Percentiles rank a stretch among this genome's conserved stretches.
Evolutionary conservation across 179 eudicot species (phyloP).

Genomic region (Heliamphora pulchella): DNA sequence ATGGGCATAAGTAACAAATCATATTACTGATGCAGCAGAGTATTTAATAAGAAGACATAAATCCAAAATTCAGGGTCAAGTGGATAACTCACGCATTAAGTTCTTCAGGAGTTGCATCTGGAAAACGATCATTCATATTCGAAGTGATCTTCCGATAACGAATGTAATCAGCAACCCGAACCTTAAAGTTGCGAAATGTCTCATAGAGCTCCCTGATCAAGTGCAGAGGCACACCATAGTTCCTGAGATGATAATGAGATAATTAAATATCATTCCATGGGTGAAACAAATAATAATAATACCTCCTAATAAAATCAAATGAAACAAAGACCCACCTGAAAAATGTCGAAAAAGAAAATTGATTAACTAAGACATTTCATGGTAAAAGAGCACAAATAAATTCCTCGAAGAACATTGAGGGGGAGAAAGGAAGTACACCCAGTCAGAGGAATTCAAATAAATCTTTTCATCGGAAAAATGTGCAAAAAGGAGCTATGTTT

Average conservation of each 20-base stretch:
- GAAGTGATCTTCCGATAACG: slow-evolving; percentile 96
- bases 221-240: slow-evolving; percentile 95
- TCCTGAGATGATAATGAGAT: slow-evolving; percentile 31
- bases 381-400: neutral
- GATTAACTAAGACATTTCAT: neutral
- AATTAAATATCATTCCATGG: neutral
- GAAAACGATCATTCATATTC: slow-evolving; percentile 99
- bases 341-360: neutral
- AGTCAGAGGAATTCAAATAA: neutral
- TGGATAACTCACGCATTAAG: slow-evolving; percentile 49
- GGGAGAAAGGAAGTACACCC: neutral
- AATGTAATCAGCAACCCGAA: slow-evolving; percentile 91
- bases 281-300: neutral
- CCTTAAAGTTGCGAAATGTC: slow-evolving; percentile 91
- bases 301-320: neutral
- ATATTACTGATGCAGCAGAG: slow-evolving; percentile 4
- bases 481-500: neutral
- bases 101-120: slow-evolving; percentile 97
- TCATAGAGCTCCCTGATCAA: slow-evolving; percentile 96
- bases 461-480: neutral
- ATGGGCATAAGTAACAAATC: slow-evolving; percentile 19
- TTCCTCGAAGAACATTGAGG: neutral
- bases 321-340: neutral
- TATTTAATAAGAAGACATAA: neutral
- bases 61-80: neutral